phyloP scores from a whole-genome alignment of 768 basidiomycete genomes.

The Mycena sanguinolenta region DNA sequence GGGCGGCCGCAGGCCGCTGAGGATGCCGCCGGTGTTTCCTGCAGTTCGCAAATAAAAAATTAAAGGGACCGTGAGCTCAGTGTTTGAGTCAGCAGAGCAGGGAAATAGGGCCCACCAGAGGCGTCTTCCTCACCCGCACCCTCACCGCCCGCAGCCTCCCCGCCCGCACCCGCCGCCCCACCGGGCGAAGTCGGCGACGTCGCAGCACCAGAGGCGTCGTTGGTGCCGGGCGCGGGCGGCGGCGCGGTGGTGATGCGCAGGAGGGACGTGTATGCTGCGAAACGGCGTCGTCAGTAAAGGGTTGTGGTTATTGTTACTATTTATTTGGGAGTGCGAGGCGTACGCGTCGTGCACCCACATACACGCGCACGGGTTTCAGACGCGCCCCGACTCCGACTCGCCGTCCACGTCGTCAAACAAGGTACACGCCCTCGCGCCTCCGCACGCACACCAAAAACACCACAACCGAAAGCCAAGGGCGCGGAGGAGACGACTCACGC shows the following conservation, averaged over 20 bases:
- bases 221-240: conserved; percentile 52
- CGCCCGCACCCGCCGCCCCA: conserved; percentile 41
- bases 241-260: conserved; percentile 83
- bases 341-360: no score
- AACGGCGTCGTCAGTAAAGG: no score
- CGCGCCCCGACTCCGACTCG: no score
- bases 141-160: conserved; percentile 27
- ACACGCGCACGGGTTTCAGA: no score
- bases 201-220: no score
- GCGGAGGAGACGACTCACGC: conserved; percentile 67
- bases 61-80: no score
- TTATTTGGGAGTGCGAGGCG: no score
- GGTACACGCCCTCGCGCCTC: no score
- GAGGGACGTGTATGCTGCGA: conserved; percentile 87
- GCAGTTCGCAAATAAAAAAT: not conserved
- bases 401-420: no score
- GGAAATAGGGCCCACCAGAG: conserved; percentile 2
- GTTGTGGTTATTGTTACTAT: not conserved
- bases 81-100: no score
- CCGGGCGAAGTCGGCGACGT: conserved; percentile 26
- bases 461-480: no score
- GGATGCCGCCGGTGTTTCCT: conserved; percentile 35
- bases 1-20: conserved; percentile 44
- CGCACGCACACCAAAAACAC: no score
- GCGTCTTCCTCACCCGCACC: conserved; percentile 15